Evolutionary conservation across 1,284 basidiomycete genomes (phyloP).

Genomic region (Naganishia liquefaciens): DNA sequence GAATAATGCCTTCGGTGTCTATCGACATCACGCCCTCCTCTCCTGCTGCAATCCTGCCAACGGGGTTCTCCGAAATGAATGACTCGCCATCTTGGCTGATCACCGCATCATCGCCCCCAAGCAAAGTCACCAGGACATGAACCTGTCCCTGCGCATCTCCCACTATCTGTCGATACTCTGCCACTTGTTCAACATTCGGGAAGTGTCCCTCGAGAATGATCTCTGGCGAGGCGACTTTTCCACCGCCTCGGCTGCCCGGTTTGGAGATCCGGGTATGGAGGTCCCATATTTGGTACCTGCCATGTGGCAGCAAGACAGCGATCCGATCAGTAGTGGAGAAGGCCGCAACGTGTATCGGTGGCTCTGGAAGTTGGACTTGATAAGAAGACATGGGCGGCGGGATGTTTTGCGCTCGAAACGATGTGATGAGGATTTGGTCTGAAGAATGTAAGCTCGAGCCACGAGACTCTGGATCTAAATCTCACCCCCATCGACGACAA

Average conservation of each 20-base stretch:
- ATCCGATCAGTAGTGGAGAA: slow-evolving; percentile 64
- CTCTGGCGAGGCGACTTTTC: slow-evolving; percentile 62
- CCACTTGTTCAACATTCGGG: slow-evolving; percentile 5
- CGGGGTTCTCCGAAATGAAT: slow-evolving; percentile 4
- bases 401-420: slow-evolving; percentile 89
- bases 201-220: slow-evolving; percentile 3
- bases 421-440: slow-evolving; percentile 81
- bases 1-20: slow-evolving; percentile 5
- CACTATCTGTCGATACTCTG: slow-evolving; percentile 41
- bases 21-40: slow-evolving; percentile 31
- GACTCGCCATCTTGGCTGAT: slow-evolving; percentile 4
- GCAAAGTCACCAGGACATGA: slow-evolving; percentile 15
- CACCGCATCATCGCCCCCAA: slow-evolving; percentile 16
- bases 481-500: slow-evolving; percentile 87
- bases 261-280: slow-evolving; percentile 62
- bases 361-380: slow-evolving; percentile 60
- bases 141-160: slow-evolving; percentile 18
- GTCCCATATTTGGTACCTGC: slow-evolving; percentile 65
- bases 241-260: slow-evolving; percentile 60
- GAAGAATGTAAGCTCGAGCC: background rate
- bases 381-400: slow-evolving; percentile 92
- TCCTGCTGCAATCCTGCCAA: slow-evolving; percentile 59
- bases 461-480: slow-evolving; percentile 24
- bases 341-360: slow-evolving; percentile 70
- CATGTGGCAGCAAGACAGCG: slow-evolving; percentile 63